Conservation (phyloP, 495 filamentous ascomycete species). For the Monascus purpureus region DNA sequence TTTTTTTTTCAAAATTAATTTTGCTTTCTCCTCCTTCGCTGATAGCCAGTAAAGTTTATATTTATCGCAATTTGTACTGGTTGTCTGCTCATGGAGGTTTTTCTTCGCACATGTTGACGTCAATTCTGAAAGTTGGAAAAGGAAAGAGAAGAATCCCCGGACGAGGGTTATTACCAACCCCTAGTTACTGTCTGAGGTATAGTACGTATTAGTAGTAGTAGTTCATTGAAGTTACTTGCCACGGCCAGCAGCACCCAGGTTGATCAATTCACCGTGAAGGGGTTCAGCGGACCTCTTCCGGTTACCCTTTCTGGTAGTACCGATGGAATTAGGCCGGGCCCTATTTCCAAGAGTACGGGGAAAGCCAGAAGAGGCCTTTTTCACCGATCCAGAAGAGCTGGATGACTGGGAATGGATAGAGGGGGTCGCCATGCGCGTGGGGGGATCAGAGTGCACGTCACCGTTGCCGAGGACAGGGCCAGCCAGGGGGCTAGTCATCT, state of each 20-base stretch:
- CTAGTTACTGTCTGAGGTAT: no score
- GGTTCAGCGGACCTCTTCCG: conserved; percentile 7
- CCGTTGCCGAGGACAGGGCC: conserved; percentile 3
- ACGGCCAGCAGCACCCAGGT: neutral
- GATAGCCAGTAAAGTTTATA: no score
- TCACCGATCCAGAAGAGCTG: neutral
- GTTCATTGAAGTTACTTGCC: neutral
- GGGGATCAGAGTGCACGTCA: conserved; percentile 5
- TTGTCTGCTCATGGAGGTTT: no score
- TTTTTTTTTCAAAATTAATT: no score
- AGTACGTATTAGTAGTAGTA: no score
- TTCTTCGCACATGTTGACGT: no score
- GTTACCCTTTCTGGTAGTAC: conserved; percentile 4
- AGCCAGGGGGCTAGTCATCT: conserved; percentile 6
- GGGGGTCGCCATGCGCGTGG: conserved; percentile 11
- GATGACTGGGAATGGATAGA: conserved; percentile 1
- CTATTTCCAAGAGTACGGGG: neutral
- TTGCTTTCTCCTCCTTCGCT: no score
- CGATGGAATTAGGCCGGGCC: conserved; percentile 4
- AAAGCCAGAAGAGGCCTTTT: neutral
- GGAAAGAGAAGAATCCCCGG: no score
- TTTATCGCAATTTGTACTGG: no score
- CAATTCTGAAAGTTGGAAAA: no score
- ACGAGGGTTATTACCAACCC: no score
- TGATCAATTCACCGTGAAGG: conserved; percentile 9